Conservation (phyloP, 2,329 filamentous ascomycete genomes). For the Allantophomopsis cytisporea region DNA sequence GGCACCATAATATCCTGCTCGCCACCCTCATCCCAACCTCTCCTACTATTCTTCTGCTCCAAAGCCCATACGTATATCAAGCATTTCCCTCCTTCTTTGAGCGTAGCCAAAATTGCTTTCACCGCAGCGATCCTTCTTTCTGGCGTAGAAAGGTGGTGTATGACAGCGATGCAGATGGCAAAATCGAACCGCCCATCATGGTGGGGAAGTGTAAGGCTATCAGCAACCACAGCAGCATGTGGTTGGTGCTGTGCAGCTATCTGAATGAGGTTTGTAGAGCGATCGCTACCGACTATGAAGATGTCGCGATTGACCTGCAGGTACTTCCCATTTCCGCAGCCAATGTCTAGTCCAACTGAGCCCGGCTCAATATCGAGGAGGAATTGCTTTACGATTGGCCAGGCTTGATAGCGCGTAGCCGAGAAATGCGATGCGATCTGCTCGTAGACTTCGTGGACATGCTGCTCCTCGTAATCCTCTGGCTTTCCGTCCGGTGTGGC, state of each 20-base stretch:
- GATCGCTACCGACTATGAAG: slow-evolving; percentile 75
- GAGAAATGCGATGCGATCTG: slow-evolving; percentile 77
- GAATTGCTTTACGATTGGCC: slow-evolving; percentile 81
- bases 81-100: slow-evolving; percentile 47
- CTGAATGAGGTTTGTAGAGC: slow-evolving; percentile 45
- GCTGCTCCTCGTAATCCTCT: slow-evolving; percentile 62
- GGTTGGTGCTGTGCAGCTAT: slow-evolving; percentile 33
- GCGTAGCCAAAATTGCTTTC: slow-evolving; percentile 51
- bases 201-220: slow-evolving; percentile 75
- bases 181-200: slow-evolving; percentile 61
- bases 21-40: slow-evolving; percentile 76
- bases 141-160: slow-evolving; percentile 81
- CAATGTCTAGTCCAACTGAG: slow-evolving; percentile 75
- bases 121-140: slow-evolving; percentile 63
- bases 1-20: slow-evolving; percentile 91
- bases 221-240: slow-evolving; percentile 64
- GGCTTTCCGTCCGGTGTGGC: slow-evolving; percentile 2
- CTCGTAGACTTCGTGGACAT: slow-evolving; percentile 89
- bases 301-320: slow-evolving; percentile 63
- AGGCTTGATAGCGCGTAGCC: slow-evolving; percentile 68
- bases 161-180: slow-evolving; percentile 83
- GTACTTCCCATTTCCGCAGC: slow-evolving; percentile 97
- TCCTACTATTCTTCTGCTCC: slow-evolving; percentile 74
- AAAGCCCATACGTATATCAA: slow-evolving; percentile 92
- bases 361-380: slow-evolving; percentile 52